Base-by-base conservation (phyloP, 1,139 yeast genomes). In the Diutina siamensis region DNA sequence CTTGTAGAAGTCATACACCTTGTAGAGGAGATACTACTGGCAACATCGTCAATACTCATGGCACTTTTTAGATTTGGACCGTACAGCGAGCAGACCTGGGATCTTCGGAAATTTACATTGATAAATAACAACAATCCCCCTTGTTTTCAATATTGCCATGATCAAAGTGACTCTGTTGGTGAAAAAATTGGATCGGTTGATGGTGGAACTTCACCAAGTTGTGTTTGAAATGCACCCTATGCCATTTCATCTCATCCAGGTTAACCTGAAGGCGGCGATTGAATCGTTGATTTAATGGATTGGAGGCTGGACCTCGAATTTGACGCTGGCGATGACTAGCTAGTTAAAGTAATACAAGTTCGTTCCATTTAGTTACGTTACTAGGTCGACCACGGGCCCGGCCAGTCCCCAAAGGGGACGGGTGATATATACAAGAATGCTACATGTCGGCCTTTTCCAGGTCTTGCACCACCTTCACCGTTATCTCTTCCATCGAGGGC, bases 401-500 rank as follows among this genome's bases (percentile, higher is more conserved):
- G n/a, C n/a, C n/a, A n/a, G n/a, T n/a, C n/a, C n/a, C n/a, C n/a
- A n/a, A n/a, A n/a, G n/a, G n/a, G n/a, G n/a, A n/a, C n/a, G n/a
- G n/a, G n/a, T n/a, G 10, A 7, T 25, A 25, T 25, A 25, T 25
- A 25, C 28, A 25, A 25, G 28, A 25, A 25, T 35, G n/a, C 38
- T 15, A n/a, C 12, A 15, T 25, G 19, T 25, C 17, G 13, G 28
- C 32, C 42, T 17, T 8, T 17, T 25, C 25, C 33, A 25, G 42
- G 7, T 48, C 51, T 44, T 55, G 54, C 38, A 58, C 55, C 28
- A 55, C 53, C 48, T 53, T 47, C 34, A 51, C 56, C 17, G 61
- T 55, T 45, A 59, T 57, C 22, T 52, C 52, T 50, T 58, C 62
- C 36, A 57, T 49, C 35, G 56, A 51, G 17, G 55, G 52, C 35